Evolutionary conservation across 257 asterid species (phyloP).

Genomic region (Petunia secreta): DNA sequence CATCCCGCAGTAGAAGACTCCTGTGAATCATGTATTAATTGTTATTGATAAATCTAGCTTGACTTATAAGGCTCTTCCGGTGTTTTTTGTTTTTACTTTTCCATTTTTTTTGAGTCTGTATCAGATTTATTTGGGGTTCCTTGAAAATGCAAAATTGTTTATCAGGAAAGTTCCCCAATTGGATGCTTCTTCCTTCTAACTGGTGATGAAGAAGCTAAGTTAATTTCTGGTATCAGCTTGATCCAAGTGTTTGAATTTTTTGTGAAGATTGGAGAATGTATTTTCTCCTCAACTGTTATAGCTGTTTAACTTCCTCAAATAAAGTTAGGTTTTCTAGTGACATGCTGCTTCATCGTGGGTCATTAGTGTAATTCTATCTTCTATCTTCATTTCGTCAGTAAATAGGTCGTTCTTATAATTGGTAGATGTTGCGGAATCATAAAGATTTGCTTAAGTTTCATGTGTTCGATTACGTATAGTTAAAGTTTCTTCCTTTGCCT

Average conservation of each 20-base stretch:
- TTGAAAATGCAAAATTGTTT: neutral
- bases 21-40: conserved; percentile 38
- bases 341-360: conserved; percentile 4
- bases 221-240: neutral
- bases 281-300: conserved; percentile 13
- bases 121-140: too few relatives aligned
- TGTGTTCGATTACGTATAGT: neutral
- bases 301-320: neutral
- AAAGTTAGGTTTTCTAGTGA: conserved; percentile 6
- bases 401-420: neutral
- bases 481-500: conserved; percentile 12
- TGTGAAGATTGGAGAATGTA: conserved; percentile 4
- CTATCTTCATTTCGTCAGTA: neutral
- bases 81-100: neutral
- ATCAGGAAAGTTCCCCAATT: neutral
- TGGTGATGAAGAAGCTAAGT: neutral
- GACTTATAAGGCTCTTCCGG: neutral
- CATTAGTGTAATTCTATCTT: neutral
- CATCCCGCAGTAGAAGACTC: conserved; percentile 83
- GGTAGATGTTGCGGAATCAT: neutral
- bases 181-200: neutral
- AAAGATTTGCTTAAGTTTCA: neutral
- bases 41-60: conserved; percentile 13
- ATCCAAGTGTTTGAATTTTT: neutral
- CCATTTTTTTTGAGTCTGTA: neutral